Evolutionary conservation across 345 rosid species (phyloP), one percentile per base, ranked within the genome.

Genomic region (Abelmoschus esculentus): DNA sequence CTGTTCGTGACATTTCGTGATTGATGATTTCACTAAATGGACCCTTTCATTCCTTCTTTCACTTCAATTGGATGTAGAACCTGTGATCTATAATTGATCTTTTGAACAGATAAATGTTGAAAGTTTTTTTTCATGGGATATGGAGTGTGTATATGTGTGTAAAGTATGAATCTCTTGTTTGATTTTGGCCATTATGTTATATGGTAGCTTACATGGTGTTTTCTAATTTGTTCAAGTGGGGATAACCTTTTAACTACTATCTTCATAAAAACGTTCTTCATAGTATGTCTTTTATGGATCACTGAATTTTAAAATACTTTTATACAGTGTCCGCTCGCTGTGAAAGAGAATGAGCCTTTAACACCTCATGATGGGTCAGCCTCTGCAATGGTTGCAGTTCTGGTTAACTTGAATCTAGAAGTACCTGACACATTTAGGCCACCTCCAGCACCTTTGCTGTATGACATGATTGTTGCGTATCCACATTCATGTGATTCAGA

Each of bases 271-370:
- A n/a, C 15, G 47, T 28, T 63, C 14, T 58, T 58, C 9, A 17
- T 44, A 18, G 59, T 29, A 12, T 64, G 34, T 17, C 15, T 67
- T 46, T 50, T 66, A 7, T 36, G 42, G 6, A 66, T 29, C 69
- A 26, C 1, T 38, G 68, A 73, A 29, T 61, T 79, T 40, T 29
- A 53, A 3, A 62, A 65, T 31, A 68, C 54, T 73, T 73, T 36
- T 19, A 9, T 69, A 76, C 83, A 89, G 96, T 87, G 81, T 71
- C 89, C 92, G n/a, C 81, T 85, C 71, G 83, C 79, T 57, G 70
- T 83, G 70, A 85, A 81, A 79, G 88, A 84, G 79, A 81, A 72
- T 55, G 81, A 71, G 28, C 66, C 81, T 32, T 73, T 87, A 44
- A 72, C 90, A 69, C 70, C 84, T 66, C 85, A 53, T 12, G 79